Evolutionary conservation across 2,329 filamentous ascomycete species (phyloP), one percentile per base, ranked within the genome.

Genomic region (Xylaria sp.): DNA sequence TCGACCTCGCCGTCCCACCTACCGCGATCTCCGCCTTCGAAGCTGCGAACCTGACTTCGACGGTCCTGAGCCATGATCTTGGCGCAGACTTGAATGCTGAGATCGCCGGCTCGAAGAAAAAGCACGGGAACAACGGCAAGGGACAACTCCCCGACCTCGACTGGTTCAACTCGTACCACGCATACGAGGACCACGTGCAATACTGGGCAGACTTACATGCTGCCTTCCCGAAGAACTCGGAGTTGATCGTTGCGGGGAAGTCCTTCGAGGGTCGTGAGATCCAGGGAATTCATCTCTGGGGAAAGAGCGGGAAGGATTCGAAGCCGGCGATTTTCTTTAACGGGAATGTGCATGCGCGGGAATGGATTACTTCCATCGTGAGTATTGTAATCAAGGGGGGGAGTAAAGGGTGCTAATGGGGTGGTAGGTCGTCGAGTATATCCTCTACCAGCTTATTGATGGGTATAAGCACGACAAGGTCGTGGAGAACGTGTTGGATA

Each of bases 261-360:
- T 81, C 80, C 5, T 73, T 75, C 19, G 69, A 80, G 56, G 78
- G 78, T 1, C 73, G 78, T 18, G 61, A 72, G 58, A 89, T 92
- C 30, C 82, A 83, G 16, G 89, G 85, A 16, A 75, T 83, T 49
- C 80, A 82, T 67, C 74, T 83, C 59, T 83, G 76, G 73, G 81
- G 80, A n/a, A 74, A 68, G 57, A 67, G 68, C 0, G 75, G 76
- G 16, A 77, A 74, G 64, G 74, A 76, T 37, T 73, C 69, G 50
- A 80, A 79, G 69, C 78, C 78, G 9, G 81, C 79, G 4, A 72
- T 82, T 16, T 75, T 80, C 59, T 77, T 79, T 65, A 79, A 83
- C 64, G 77, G 78, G 16, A 82, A 78, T 50, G 79, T 82, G 10
- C 80, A 84, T 70, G 79, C 80, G 13, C 70, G 80, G 44, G 80